Evolutionary conservation across 2,329 filamentous ascomycete genomes (phyloP), one percentile per base, ranked within the genome.

Genomic region (Fusarium chaquense): DNA sequence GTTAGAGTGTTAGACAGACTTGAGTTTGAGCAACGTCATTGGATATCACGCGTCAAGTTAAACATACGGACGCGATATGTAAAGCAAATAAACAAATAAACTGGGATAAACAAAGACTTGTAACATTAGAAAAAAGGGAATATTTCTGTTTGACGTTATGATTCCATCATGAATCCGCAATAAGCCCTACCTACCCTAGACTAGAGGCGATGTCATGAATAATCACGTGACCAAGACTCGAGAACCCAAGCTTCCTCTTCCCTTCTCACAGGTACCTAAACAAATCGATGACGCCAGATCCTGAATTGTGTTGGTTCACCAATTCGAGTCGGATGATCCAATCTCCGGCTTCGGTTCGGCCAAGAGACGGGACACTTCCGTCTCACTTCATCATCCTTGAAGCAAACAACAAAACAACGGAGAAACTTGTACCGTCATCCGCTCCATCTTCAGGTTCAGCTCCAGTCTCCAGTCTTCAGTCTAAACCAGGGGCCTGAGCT

Each of bases 261-360:
- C 8, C 26, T 6, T 26, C 26, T 69, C 65, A 58, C 45, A 20
- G 20, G 20, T 20, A 43, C 62, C 45, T 20, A 40, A 20, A 20
- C 55, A 45, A n/a, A 51, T 60, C 58, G 44, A 70, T 70, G 67
- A 70, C 67, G 67, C 67, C 67, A 70, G 40, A 43, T 24, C n/a
- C 36, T 38, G 28, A 41, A 24, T n/a, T 38, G 30, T 40, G 22
- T 32, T 49, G 40, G 32, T 12, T 28, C 22, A 24, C 13, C 40
- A n/a, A 28, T 28, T n/a, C 13, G 10, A 28, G 20, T 52, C 20
- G 33, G 40, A 62, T 44, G 33, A 51, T 41, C 38, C 41, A 40
- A 59, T 44, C 49, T 60, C 62, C 50, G 67, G 45, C 43, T 43
- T 44, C 50, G 58, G 67, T 55, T 66, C 32, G n/a, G 49, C 33